phyloP scores from a whole-genome alignment of 2,329 filamentous ascomycete genomes.

The Trichoderma asperellum region DNA sequence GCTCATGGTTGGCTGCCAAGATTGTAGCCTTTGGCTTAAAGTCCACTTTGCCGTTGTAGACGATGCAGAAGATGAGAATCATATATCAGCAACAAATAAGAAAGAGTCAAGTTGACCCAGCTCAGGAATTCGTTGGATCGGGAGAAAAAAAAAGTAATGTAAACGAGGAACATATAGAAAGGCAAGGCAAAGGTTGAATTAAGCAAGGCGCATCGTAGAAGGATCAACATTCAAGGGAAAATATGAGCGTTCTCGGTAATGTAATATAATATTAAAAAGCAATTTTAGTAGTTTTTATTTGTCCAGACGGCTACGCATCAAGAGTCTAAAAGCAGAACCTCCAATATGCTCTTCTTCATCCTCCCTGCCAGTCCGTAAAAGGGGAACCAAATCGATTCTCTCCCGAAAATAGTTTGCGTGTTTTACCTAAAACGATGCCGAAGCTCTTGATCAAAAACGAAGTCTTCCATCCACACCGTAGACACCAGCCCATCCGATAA shows the following conservation, averaged over 20 bases:
- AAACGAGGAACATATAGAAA: not conserved
- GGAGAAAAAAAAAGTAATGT: not conserved
- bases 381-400: constrained; percentile 42
- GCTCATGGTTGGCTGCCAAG: constrained; percentile 65
- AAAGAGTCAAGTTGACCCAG: constrained; percentile 34
- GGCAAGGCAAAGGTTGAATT: not conserved
- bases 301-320: constrained; percentile 61
- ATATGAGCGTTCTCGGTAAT: constrained; percentile 33
- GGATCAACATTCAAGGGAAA: constrained; percentile 11
- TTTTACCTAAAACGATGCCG: constrained; percentile 53
- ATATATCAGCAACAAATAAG: constrained; percentile 26
- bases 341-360: constrained; percentile 53
- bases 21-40: constrained; percentile 69
- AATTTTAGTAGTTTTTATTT: constrained; percentile 58
- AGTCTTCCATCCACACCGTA: constrained; percentile 65
- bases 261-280: constrained; percentile 42
- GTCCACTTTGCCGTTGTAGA: constrained; percentile 65
- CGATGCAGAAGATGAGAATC: constrained; percentile 42
- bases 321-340: constrained; percentile 59
- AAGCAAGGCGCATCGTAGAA: constrained; percentile 32
- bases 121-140: not conserved
- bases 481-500: constrained; percentile 62
- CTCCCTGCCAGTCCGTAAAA: constrained; percentile 46
- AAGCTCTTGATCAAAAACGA: constrained; percentile 56
- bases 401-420: constrained; percentile 46